Base-by-base conservation (phyloP, 306 rosid species). In the Vicia sativa region DNA sequence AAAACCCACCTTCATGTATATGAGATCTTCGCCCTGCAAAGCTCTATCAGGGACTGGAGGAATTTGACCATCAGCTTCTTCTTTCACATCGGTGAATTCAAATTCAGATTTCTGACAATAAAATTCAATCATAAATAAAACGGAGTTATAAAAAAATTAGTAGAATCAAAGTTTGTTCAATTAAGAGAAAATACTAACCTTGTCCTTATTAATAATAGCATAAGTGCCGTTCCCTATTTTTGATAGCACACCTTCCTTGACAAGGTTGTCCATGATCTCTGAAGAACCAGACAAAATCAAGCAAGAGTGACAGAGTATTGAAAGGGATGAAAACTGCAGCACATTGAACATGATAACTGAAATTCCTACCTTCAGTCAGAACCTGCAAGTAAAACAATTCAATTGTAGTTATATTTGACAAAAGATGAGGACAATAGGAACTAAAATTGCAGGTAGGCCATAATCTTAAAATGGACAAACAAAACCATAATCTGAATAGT, bases 181-280 rank as follows among this genome's bases (percentile, higher is more conserved):
- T 48, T 18, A 29, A 50, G 56, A 31, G 54, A 11, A 48, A 21
- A 65, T 44, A 28, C n/a, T 61, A 72, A 93, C 96, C 97, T 83
- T 88, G 74, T 80, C 69, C 84, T 62, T 81, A 71, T 66, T 86
- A 71, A 90, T 86, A 48, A 90, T 86, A 48, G 66, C 56, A 62
- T 93, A 90, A 39, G 77, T 62, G 66, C 88, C 97, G 23, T 71
- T 77, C 69, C 95, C 91, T 39, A 71, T 67, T 73, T 83, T 85
- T 6, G 83, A 84, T n/a, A 93, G 77, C 58, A 82, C 50, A 7
- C 90, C 89, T 79, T 93, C 91, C 71, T 55, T 67, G 26, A 79
- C 84, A 64, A 90, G 91, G 77, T 83, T 93, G 41, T 83, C 86
- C 89, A 85, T 79, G 56, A 88, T 90, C 73, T 86, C 97, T 90